Base-by-base conservation (phyloP, 139 green algal genomes). In the Chlamydomonas sp. region DNA sequence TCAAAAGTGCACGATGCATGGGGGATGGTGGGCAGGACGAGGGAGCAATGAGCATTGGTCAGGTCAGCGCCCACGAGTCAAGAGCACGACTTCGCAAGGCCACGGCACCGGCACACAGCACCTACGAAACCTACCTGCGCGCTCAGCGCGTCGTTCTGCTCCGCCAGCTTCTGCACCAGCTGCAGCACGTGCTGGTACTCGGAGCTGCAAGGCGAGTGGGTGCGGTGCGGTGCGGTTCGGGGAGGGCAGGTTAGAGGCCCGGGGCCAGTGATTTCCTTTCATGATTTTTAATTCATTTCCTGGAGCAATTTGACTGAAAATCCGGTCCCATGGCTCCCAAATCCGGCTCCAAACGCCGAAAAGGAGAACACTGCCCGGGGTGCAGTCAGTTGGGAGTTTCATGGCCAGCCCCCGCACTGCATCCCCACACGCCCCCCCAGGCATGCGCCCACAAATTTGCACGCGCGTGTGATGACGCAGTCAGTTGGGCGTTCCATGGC, bases 111-210 rank as follows among this genome's bases (percentile, higher is more conserved):
- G 39, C 39, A 8, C 39, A 8, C 39, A 50, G 39, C 39, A n/a
- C 13, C 39, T 20, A 29, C 2, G 47, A 1, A 47, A 70, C 70
- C 47, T 69, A 78, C 72, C 31, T 69, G 50, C 35, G 35, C 37
- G 38, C 58, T 33, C 20, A 78, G 65, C 34, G 70, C 36, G 28
- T 78, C 72, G 58, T 78, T 78, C 48, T 73, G 65, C 26, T 24
- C 3, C 30, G 72, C 65, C 28, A 78, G 54, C 57, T 66, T 58
- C 43, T 65, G 39, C 43, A 69, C 65, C 35, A 78, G 63, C 65
- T 38, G n/a, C 54, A 73, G 39, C 43, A 78, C 72, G 47, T 73
- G 72, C 31, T 73, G 57, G 24, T 73, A 70, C 57, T 78, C 64
- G 20, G 72, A 54, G 36, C 62, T 69, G 35, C 62, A 39, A 20